Evolutionary conservation across 2,329 filamentous ascomycete species (phyloP).

Genomic region (Fonsecaea pedrosoi): DNA sequence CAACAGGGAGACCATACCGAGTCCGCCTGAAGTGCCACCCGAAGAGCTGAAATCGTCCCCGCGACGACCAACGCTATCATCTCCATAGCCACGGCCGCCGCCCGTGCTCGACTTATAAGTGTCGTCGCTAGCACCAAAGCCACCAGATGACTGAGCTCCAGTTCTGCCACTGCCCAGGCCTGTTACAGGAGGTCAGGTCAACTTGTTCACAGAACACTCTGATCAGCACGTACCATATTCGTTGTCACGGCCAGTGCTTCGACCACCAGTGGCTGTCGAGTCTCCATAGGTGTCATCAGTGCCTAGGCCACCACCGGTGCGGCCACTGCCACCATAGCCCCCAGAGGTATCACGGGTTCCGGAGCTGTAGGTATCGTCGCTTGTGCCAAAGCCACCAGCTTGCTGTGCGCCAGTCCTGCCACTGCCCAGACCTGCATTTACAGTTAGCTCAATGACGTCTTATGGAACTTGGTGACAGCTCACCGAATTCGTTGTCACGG

Average conservation of each 20-base stretch:
- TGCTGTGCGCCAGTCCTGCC: constrained; percentile 21
- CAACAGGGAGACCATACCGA: constrained; percentile 22
- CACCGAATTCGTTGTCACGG: constrained; percentile 13
- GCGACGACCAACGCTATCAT: constrained; percentile 14
- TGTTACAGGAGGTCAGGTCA: background rate
- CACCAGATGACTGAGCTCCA: constrained; percentile 15
- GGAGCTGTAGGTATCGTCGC: constrained; percentile 33
- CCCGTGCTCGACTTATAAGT: constrained; percentile 13
- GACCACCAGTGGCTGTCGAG: constrained; percentile 20
- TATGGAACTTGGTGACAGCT: background rate
- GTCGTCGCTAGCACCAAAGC: constrained; percentile 23
- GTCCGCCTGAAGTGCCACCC: constrained; percentile 29
- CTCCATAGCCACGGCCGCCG: constrained; percentile 11
- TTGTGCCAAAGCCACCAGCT: constrained; percentile 27
- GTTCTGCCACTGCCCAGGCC: constrained; percentile 21
- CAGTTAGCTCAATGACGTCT: background rate
- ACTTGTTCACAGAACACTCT: background rate
- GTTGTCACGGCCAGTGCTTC: constrained; percentile 23
- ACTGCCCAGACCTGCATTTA: constrained; percentile 6
- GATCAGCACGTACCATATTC: constrained; percentile 16
- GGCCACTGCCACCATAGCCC: constrained; percentile 21
- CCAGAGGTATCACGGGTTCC: constrained; percentile 36
- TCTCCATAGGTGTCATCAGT: constrained; percentile 24
- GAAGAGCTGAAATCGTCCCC: constrained; percentile 16
- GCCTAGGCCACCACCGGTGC: constrained; percentile 24